Evolutionary conservation across 2,329 filamentous ascomycete species (phyloP), one percentile per base, ranked within the genome.

Genomic region (Fusarium metavorans): DNA sequence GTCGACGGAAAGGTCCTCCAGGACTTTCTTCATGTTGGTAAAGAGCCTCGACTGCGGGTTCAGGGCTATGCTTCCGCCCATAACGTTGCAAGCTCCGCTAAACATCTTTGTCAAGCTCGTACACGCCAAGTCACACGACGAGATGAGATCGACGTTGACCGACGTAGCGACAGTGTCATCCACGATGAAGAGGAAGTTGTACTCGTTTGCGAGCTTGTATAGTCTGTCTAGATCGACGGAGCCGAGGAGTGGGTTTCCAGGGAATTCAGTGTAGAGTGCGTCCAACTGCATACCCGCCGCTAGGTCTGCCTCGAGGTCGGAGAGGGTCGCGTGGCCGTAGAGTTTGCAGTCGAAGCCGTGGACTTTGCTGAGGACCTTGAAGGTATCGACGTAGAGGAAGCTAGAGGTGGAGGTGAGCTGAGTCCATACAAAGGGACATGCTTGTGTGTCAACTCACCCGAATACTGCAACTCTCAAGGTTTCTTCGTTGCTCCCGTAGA

Each of bases 71-170:
- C 84, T 85, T 11, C 85, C 88, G 25, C 81, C 87, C 83, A 90
- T 87, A 52, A 88, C 85, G 70, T 91, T 86, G 30, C 87, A 85
- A 69, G 85, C 85, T 5, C 89, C 89, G 63, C 83, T 88, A 73
- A 91, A 90, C 20, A 84, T 84, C 76, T 90, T 90, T 6, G 88
- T 90, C 30, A 90, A 79, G 37, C 84, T 86, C 1, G 85, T 86
- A n/a, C 88, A 77, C 23, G 90, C 66, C 1, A 88, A 78, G 72
- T 91, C 88, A 11, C 86, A 86, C 0, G 82, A 82, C 1, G 80
- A 76, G 2, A 87, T 76, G 18, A 90, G 71, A 72, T 88, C 82
- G 50, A 87, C 76, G 68, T 87, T 88, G 74, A 82, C 83, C 32
- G 85, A 84, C 13, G 82, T 85, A 5, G 82, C 85, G 41, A 86